These are phyloP conservation scores for Penicillium cataractarum DNA, from an alignment of 495 filamentous ascomycete genomes.

Conservation along the genomic window DNA sequence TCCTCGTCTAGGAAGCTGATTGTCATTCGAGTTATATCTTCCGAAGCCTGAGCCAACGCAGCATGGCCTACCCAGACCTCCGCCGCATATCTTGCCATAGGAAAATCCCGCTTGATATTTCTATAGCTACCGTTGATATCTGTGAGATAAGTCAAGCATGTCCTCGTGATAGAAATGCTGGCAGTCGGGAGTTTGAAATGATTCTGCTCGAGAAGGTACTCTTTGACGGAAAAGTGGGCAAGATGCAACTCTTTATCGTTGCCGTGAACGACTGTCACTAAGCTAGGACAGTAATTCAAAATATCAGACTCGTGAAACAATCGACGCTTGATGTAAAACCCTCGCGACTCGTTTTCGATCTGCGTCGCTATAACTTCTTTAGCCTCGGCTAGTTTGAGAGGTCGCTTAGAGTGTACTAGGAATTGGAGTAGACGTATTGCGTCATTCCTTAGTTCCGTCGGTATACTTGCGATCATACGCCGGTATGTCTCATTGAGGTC, in stretches of 20 bases:
- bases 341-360: conserved; percentile 8
- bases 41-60: not conserved
- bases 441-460: conserved; percentile 17
- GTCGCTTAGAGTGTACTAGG: conserved; percentile 25
- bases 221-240: conserved; percentile 36
- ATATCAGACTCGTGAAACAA: conserved; percentile 25
- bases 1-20: too few species aligned
- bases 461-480: conserved; percentile 39
- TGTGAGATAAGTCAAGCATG: too few species aligned
- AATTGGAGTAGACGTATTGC: conserved; percentile 32
- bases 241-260: conserved; percentile 24
- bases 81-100: conserved; percentile 26
- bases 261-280: conserved; percentile 17
- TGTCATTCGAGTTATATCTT: not conserved
- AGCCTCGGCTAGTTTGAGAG: conserved; percentile 24
- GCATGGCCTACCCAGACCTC: conserved; percentile 24
- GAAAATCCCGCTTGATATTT: conserved; percentile 22
- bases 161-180: conserved; percentile 26
- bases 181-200: conserved; percentile 9
- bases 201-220: conserved; percentile 12
- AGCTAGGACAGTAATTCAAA: conserved; percentile 23
- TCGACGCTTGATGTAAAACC: conserved; percentile 23
- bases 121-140: conserved; percentile 18
- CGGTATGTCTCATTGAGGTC: conserved; percentile 43
- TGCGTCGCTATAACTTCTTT: conserved; percentile 31